Conservation (phyloP, 2,329 filamentous ascomycete genomes). For the Ceratocystis cubensis region DNA sequence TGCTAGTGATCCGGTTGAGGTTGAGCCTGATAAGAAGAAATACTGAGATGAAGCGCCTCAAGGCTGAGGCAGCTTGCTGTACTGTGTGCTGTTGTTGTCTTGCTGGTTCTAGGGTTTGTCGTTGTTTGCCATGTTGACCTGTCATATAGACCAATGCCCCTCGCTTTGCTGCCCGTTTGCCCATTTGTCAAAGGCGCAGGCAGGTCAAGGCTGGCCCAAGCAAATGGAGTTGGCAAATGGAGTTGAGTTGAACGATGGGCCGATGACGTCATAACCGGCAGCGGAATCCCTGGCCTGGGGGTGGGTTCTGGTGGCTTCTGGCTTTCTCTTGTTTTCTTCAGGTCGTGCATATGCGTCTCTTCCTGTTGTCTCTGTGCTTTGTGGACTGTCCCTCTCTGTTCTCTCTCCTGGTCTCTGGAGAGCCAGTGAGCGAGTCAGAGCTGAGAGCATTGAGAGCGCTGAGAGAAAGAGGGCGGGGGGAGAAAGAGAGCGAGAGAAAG, state of each 20-base stretch:
- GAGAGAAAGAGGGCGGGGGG: too few relatives aligned
- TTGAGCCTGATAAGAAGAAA: neutral
- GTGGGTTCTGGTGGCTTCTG: slow-evolving; percentile 1
- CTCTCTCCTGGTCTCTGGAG: neutral
- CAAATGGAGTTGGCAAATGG: neutral
- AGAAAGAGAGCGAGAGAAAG: too few relatives aligned
- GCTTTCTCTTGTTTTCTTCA: slow-evolving; percentile 2
- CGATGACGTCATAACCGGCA: slow-evolving; percentile 8
- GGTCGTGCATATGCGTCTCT: slow-evolving; percentile 3
- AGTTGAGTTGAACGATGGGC: neutral
- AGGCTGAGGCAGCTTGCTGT: neutral
- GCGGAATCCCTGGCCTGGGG: neutral
- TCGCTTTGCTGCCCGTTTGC: neutral
- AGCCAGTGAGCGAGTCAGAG: neutral
- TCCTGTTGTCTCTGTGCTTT: slow-evolving; percentile 8
- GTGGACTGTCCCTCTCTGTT: neutral
- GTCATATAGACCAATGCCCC: neutral
- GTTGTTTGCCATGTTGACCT: neutral
- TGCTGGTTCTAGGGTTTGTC: neutral
- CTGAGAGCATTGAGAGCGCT: too few relatives aligned
- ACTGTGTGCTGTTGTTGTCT: neutral
- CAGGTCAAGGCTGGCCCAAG: neutral
- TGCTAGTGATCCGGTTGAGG: neutral
- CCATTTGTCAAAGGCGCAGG: neutral
- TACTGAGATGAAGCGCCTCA: neutral